These are phyloP conservation scores for Bombardia bombarda DNA, from an alignment of 495 filamentous ascomycete genomes.

Conservation along the genomic window DNA sequence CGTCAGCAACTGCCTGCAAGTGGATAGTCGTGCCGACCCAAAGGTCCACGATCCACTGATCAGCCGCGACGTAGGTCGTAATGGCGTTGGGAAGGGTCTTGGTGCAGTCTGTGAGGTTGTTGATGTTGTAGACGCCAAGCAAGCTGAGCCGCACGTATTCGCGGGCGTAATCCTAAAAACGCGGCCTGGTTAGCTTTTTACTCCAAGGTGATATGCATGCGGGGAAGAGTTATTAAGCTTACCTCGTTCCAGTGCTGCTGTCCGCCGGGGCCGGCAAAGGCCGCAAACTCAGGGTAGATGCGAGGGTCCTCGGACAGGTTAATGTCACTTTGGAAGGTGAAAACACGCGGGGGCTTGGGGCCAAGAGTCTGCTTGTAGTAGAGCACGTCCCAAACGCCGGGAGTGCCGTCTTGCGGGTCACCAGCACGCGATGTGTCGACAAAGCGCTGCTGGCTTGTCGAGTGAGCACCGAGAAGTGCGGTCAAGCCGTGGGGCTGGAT, in stretches of 20 bases:
- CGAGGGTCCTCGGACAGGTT: conserved; percentile 28
- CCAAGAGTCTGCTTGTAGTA: conserved; percentile 38
- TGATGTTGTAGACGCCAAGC: conserved; percentile 34
- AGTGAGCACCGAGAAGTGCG: conserved; percentile 45
- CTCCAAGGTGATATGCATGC: background rate
- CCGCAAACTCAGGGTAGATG: conserved; percentile 19
- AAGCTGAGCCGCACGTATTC: conserved; percentile 34
- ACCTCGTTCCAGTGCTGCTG: conserved; percentile 26
- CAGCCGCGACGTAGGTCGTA: too few species aligned
- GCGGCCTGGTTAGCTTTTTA: background rate
- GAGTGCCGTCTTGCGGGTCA: conserved; percentile 30
- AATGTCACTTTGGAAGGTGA: conserved; percentile 39
- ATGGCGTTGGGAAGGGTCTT: conserved; percentile 18
- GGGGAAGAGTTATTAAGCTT: conserved; percentile 1
- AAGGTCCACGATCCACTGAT: too few species aligned
- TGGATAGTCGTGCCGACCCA: too few species aligned
- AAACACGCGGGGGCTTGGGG: conserved; percentile 26
- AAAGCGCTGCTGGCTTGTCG: conserved; percentile 35
- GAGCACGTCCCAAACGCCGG: conserved; percentile 27
- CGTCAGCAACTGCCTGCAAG: too few species aligned
- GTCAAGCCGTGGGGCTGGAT: conserved; percentile 36
- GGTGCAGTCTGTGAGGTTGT: conserved; percentile 31
- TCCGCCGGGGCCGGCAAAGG: conserved; percentile 21
- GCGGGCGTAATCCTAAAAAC: conserved; percentile 21
- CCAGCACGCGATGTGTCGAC: conserved; percentile 25